Evolutionary conservation across 2,329 filamentous ascomycete species (phyloP).

Genomic region (Colletotrichum caudatum): DNA sequence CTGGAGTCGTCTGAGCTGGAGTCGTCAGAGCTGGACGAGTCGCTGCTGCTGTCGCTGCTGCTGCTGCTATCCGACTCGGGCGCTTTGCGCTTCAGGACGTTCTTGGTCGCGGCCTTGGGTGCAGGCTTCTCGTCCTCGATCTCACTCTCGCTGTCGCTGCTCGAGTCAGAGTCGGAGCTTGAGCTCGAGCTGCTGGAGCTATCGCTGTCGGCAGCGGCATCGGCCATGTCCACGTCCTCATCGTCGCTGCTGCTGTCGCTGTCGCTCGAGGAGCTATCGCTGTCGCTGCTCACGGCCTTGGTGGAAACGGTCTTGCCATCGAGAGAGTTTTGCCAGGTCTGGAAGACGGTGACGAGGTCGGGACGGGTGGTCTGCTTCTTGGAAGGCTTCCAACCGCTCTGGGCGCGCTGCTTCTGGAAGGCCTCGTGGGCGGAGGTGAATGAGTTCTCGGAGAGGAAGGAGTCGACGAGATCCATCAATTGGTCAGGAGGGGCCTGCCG

Average conservation of each 20-base stretch:
- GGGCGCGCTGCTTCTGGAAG: constrained; percentile 72
- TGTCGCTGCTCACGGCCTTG: constrained; percentile 45
- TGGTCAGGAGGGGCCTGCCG: constrained; percentile 64
- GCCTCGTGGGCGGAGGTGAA: constrained; percentile 71
- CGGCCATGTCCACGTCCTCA: constrained; percentile 62
- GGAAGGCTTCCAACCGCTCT: constrained; percentile 60
- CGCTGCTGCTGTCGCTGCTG: constrained; percentile 47
- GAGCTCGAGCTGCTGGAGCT: constrained; percentile 54
- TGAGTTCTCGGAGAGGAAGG: constrained; percentile 75
- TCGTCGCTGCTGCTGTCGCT: constrained; percentile 49
- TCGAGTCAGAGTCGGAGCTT: constrained; percentile 51
- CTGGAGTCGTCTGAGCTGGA: constrained; percentile 56
- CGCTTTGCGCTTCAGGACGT: constrained; percentile 57
- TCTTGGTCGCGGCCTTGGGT: constrained; percentile 43
- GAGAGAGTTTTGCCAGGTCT: constrained; percentile 59
- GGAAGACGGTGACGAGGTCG: constrained; percentile 61
- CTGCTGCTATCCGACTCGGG: constrained; percentile 45
- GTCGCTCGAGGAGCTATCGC: constrained; percentile 47
- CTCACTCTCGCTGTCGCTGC: constrained; percentile 43
- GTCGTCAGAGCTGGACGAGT: constrained; percentile 48
- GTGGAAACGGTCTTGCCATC: constrained; percentile 42
- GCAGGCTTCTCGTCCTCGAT: constrained; percentile 28
- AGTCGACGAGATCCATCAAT: constrained; percentile 74
- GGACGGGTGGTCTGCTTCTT: constrained; percentile 45
- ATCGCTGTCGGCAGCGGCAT: constrained; percentile 51